Evolutionary conservation across 2,329 filamentous ascomycete species (phyloP), one percentile per base, ranked within the genome.

Genomic region (Sclerotiophoma versabilis): DNA sequence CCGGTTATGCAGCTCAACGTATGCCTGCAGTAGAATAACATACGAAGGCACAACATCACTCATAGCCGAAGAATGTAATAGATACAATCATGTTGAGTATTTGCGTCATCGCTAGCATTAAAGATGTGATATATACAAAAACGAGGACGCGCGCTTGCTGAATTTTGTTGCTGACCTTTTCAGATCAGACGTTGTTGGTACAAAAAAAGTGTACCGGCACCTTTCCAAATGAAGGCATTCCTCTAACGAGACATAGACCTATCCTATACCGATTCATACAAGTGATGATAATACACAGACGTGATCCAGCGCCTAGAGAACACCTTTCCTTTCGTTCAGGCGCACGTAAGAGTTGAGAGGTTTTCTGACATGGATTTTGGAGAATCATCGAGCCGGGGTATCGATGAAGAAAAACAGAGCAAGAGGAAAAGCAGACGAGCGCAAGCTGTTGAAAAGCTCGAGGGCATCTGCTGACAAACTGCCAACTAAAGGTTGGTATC

Each of bases 281-380:
- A 51, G 51, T 60, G 57, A 60, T 65, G 59, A 64, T 68, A 60
- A 63, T 66, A 68, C 65, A 68, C 63, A 57, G 65, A 68, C 65
- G 65, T 62, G 51, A 57, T 62, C 63, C 65, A 66, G 64, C 64
- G 64, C 65, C 64, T 60, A 52, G 52, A 54, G 49, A 59, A 62
- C 55, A 56, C 58, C 57, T 41, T 41, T 49, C 45, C 41, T 41
- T 36, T 49, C 51, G 26, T 57, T 57, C 37, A 60, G 59, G 60
- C 61, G 59, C 60, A 48, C 58, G 27, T 62, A 32, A 53, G 65
- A 68, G 65, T 65, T 65, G 65, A 66, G 65, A 68, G 61, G 46
- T 56, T 55, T 65, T 65, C 55, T 57, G 59, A 57, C 54, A 45
- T 49, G 51, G 47, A 61, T 64, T 65, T 64, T 60, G 44, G 46